phyloP scores from a whole-genome alignment of 116 monocot species.

The Papilionanthe hybrid region DNA sequence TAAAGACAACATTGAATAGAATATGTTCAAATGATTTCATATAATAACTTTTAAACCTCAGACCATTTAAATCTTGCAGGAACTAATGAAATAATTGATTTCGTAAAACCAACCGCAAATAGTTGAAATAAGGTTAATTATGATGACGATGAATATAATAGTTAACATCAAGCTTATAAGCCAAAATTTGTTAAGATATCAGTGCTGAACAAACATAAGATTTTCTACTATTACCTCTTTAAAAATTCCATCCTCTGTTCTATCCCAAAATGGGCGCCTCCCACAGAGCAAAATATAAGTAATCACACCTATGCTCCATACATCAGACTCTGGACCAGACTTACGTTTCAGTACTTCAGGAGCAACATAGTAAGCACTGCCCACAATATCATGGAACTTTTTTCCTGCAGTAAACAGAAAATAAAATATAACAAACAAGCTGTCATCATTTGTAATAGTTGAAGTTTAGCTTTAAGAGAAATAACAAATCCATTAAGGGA shows the following conservation, averaged over 20 bases:
- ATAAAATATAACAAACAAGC: background rate
- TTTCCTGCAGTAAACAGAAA: slow-evolving; percentile 37
- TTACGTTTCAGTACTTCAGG: slow-evolving; percentile 84
- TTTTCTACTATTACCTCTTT: slow-evolving; percentile 53
- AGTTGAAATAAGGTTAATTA: too few relatives aligned
- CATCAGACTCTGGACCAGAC: slow-evolving; percentile 97
- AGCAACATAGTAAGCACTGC: slow-evolving; percentile 96
- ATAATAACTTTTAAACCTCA: too few relatives aligned
- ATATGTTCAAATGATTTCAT: too few relatives aligned
- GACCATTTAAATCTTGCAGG: too few relatives aligned
- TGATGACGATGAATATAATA: background rate
- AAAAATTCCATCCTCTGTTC: slow-evolving; percentile 87
- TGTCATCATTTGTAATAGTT: background rate
- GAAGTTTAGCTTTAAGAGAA: background rate
- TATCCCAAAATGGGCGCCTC: slow-evolving; percentile 87
- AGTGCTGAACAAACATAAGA: background rate
- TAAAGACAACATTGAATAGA: too few relatives aligned
- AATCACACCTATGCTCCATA: slow-evolving; percentile 97
- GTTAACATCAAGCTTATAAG: background rate
- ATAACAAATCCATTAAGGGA: too few relatives aligned
- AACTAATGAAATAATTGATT: too few relatives aligned
- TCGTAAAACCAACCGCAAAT: too few relatives aligned
- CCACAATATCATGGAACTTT: slow-evolving; percentile 83
- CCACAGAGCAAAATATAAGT: slow-evolving; percentile 94
- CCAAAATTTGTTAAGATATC: background rate